Evolutionary conservation across 306 rosid genomes (phyloP), one percentile per base, ranked within the genome.

Genomic region (Purshia tridentata): DNA sequence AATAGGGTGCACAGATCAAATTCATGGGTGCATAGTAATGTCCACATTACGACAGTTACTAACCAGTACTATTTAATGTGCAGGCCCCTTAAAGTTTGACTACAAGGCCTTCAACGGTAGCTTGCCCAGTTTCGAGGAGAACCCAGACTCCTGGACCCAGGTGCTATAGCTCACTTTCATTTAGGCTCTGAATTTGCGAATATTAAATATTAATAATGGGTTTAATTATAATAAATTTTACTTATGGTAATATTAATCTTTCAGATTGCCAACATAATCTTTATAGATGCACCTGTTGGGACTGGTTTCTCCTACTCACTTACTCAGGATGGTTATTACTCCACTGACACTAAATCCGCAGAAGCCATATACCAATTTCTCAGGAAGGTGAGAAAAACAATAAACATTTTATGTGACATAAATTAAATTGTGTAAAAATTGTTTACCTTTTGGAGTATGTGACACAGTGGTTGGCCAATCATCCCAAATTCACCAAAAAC

Each of bases 101-200:
- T 77, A 60, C 63, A 35, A 47, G 18, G 65, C 22, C 46, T 47
- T 67, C 58, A 40, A 59, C 8, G 65, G 48, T 1, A 67, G 49
- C 55, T 35, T 45, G 4, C 67, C 67, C 11, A 35, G 67, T 72
- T 6, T 15, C 46, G 8, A 40, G 12, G 23, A 14, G 13, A 81
- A 81, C 56, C 79, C 81, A 4, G 67, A 53, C 72, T 77, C 85
- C 23, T 77, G 85, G 81, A 81, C 85, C 2, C 54, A 72, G 79
- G 72, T 76, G 35, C 6, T 9, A 9, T 9, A 9, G 44, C 14
- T 44, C 48, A 62, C 9, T 39, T 61, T 47, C n/a, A n/a, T n/a
- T 8, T 35, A 44, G 47, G 9, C 47, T 44, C 3, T 44, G 47
- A n/a, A n/a, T 6, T 44, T 44, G 9, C 35, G 2, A 29, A 29